Conservation (phyloP, 345 rosid species). For the Salix koriyanagi region DNA sequence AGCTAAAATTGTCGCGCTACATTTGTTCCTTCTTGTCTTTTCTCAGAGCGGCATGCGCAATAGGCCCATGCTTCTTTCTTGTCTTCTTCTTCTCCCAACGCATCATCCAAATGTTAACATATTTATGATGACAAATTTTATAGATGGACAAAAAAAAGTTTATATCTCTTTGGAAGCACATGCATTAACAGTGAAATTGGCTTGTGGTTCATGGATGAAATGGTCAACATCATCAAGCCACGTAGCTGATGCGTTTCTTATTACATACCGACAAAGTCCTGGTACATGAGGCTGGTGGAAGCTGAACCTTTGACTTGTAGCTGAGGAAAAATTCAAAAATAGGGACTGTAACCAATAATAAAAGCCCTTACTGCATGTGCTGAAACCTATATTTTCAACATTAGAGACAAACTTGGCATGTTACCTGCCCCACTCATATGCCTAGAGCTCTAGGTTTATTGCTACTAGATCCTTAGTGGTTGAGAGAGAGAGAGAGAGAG, state of each 20-base stretch:
- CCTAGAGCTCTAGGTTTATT: background rate
- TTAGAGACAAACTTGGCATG: conserved; percentile 5
- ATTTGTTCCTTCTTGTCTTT: background rate
- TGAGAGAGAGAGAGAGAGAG: background rate
- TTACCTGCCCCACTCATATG: background rate
- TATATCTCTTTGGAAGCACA: too few species aligned
- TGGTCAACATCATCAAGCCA: background rate
- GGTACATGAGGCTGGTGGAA: background rate
- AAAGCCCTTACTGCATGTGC: conserved; percentile 7
- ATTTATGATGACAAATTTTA: too few species aligned
- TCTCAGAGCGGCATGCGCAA: background rate
- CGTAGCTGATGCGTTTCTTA: background rate
- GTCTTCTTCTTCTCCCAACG: background rate
- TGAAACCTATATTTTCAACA: background rate
- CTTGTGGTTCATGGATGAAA: background rate
- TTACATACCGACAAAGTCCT: background rate
- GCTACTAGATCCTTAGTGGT: background rate
- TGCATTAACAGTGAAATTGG: background rate
- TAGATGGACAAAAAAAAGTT: background rate
- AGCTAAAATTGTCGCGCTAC: background rate
- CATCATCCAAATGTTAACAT: background rate
- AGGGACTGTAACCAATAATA: background rate
- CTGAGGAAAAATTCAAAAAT: background rate
- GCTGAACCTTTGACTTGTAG: background rate
- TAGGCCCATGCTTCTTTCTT: background rate